Conservation (phyloP, 495 filamentous ascomycete genomes). For the Hypoxylon fragiforme region DNA sequence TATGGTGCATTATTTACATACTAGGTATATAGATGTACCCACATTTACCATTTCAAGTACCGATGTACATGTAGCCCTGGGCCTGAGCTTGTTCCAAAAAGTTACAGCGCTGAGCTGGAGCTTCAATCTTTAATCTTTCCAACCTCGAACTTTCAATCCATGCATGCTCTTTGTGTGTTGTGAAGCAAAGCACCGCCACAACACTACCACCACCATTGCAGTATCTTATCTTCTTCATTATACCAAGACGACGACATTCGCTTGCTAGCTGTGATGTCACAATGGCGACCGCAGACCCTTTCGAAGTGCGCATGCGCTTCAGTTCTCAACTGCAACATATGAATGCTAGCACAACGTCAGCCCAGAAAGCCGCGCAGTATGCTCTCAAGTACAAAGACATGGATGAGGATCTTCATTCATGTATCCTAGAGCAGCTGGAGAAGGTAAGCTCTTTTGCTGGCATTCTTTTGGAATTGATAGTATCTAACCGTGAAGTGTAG, state of each 20-base stretch:
- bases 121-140: no score
- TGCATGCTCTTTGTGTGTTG: no score
- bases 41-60: no score
- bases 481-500: conserved; percentile 41
- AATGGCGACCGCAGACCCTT: conserved; percentile 91
- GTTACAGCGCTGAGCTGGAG: no score
- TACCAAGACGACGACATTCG: no score
- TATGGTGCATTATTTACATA: no score
- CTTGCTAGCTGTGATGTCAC: no score
- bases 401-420: conserved; percentile 95
- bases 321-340: conserved; percentile 83
- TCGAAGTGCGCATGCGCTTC: conserved; percentile 98
- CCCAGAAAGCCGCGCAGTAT: conserved; percentile 92
- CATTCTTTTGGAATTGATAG: neutral
- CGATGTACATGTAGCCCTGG: no score
- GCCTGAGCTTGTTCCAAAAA: no score
- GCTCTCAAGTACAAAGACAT: conserved; percentile 88
- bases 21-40: no score
- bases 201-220: neutral
- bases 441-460: conserved; percentile 52
- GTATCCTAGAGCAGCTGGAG: conserved; percentile 94
- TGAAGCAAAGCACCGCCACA: neutral
- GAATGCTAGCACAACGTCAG: conserved; percentile 83
- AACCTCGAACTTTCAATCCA: no score
- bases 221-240: no score